Base-by-base conservation (phyloP, 495 filamentous ascomycete genomes). In the Evernia prunastri region DNA sequence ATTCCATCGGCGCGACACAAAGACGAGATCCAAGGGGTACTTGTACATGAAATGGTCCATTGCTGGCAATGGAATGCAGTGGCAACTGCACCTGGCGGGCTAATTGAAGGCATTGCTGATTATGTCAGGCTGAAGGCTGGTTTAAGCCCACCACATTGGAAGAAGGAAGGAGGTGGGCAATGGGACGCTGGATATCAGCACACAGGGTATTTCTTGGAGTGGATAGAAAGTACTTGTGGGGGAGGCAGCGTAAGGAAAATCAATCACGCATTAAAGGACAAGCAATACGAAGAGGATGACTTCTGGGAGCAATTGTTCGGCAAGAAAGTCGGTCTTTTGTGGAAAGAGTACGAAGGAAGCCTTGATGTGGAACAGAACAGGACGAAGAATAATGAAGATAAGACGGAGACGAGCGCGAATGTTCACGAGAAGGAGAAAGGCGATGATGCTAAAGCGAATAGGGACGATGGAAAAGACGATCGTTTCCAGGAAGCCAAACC, bases 131-230 rank as follows among this genome's bases (percentile, higher is more conserved):
- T 98, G 58, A 86, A 83, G 64, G 84, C 86, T 59, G 83, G 84
- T 1, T 74, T 96, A 49, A 81, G 77, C 45, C 91, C 94, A 25
- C 89, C 90, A 49, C 92, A 97, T 77, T 98, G 94, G 94, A 86
- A 82, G 67, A 80, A 80, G 5, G 37, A 78, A 31, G 76, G 79
- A 0, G 75, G 75, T 35, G 81, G 83, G 10, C 80, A 81, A 18
- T 97, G 94, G 94, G 93, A 98, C 76, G 84, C 81, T 59, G 94
- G 94, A 11, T 98, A 98, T 77, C 87, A 96, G 79, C 82, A 88
- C 69, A 98, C 94, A 25, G 94, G 86, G 7, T 98, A 89, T 72
- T 97, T 98, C 71, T 75, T 98, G 59, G 85, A 94, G 47, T 79
- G 12, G 76, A 73, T 59, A 70, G 75, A 69, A 66, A 35, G 3